Base-by-base conservation (phyloP, 2,329 filamentous ascomycete species). In the Fusarium buxicola region DNA sequence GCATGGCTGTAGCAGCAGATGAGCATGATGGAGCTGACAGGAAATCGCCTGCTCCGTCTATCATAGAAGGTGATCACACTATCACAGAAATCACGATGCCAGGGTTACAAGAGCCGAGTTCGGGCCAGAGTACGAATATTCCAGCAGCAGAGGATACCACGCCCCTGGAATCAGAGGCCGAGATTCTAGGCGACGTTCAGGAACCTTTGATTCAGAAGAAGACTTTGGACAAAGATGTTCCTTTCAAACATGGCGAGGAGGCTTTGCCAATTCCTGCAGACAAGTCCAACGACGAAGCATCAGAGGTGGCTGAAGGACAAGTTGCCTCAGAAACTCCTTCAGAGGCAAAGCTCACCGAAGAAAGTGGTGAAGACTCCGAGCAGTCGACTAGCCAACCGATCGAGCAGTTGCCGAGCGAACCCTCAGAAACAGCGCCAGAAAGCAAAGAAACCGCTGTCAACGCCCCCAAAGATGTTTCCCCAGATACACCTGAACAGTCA, bases 61-160 rank as follows among this genome's bases (percentile, higher is more conserved):
- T 16, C 8, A 40, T 41, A 48, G 55, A 59, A 45, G 54, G 58
- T 39, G 54, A 60, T 32, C 25, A 61, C 27, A 34, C 28, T 58
- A 47, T 51, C 50, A 55, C 56, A 69, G 58, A 57, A 56, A 71
- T 56, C 55, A 63, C 63, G 60, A 66, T 66, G 65, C 58, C 55
- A 67, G 57, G 52, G 45, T 51, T 58, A 52, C 48, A 60, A 25
- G 31, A 58, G 48, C 54, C 60, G 21, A 49, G 41, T 46, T 43
- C 38, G 28, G 57, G 58, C 52, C 53, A 49, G 43, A 58, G 36
- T 44, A 34, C 24, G 32, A 61, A 55, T 38, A 47, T 46, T 58
- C 38, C 35, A 50, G 54, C 32, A 27, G 49, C 38, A 46, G 51
- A 55, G 12, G 48, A 52, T 39, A 35, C 49, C 44, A 24, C 40